Evolutionary conservation across 2,329 filamentous ascomycete genomes (phyloP).

Genomic region (Thyridium curvatum): DNA sequence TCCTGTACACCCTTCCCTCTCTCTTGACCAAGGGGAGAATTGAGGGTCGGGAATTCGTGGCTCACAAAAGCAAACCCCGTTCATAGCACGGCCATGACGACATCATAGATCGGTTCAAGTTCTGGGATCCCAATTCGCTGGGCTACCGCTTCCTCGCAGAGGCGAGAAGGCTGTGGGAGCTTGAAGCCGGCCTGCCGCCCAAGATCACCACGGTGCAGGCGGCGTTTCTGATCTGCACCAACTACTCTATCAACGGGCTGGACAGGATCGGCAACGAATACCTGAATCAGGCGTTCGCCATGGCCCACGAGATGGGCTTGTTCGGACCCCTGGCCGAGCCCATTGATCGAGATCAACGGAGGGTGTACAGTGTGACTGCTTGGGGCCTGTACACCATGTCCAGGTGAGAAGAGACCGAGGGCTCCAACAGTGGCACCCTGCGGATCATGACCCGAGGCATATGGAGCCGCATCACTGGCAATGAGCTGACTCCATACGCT

Average conservation of each 20-base stretch:
- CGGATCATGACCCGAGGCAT: too few species aligned
- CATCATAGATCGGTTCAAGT: constrained; percentile 19
- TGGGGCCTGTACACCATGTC: constrained; percentile 20
- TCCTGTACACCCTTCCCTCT: too few species aligned
- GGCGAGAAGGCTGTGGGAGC: constrained; percentile 25
- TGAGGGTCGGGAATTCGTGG: too few species aligned
- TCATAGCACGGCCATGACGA: constrained; percentile 15
- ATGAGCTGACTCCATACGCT: constrained; percentile 19
- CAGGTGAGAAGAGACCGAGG: too few species aligned
- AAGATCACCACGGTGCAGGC: constrained; percentile 26
- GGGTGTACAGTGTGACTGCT: constrained; percentile 19
- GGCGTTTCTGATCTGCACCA: constrained; percentile 20
- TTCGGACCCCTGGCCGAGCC: constrained; percentile 10
- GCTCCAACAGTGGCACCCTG: too few species aligned
- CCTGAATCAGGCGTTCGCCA: constrained; percentile 18
- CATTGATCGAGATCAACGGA: constrained; percentile 7
- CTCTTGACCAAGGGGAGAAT: too few species aligned
- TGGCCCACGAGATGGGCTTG: constrained; percentile 24
- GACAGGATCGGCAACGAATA: constrained; percentile 30
- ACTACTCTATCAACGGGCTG: constrained; percentile 22
- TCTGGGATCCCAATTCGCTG: constrained; percentile 25
- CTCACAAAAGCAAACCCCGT: too few species aligned
- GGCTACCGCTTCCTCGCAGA: constrained; percentile 28
- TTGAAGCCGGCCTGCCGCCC: constrained; percentile 13
- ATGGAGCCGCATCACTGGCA: too few species aligned